Conservation (phyloP, 306 rosid species). For the Vigna angularis region DNA sequence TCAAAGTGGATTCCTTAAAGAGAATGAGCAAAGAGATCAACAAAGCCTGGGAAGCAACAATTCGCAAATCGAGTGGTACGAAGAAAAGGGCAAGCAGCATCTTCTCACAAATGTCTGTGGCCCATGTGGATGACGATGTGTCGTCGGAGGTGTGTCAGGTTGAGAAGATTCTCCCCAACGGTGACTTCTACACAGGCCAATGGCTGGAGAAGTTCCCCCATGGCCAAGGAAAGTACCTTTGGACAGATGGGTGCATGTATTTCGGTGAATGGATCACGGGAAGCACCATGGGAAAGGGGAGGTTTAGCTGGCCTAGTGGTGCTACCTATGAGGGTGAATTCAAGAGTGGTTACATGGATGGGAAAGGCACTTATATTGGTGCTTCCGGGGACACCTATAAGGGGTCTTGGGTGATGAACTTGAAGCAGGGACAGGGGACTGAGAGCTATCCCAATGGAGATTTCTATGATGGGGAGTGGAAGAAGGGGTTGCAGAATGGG, state of each 20-base stretch:
- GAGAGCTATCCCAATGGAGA: constrained; percentile 82
- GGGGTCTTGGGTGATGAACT: constrained; percentile 85
- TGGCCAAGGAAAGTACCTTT: constrained; percentile 80
- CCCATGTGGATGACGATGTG: constrained; percentile 82
- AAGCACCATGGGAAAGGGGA: constrained; percentile 69
- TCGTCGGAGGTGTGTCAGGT: constrained; percentile 54
- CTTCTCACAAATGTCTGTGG: constrained; percentile 80
- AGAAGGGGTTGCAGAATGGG: constrained; percentile 76
- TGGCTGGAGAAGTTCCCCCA: constrained; percentile 69
- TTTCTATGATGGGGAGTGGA: constrained; percentile 93
- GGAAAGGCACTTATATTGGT: constrained; percentile 79
- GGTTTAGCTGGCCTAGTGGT: constrained; percentile 94
- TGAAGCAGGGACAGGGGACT: constrained; percentile 77
- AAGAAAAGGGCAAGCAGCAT: constrained; percentile 71
- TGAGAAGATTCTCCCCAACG: constrained; percentile 68
- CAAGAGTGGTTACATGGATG: constrained; percentile 77
- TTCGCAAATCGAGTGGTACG: constrained; percentile 64
- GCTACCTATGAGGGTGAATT: constrained; percentile 91
- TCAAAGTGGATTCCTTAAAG: constrained; percentile 46
- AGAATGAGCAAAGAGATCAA: constrained; percentile 79
- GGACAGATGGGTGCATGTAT: constrained; percentile 96
- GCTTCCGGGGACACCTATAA: constrained; percentile 74
- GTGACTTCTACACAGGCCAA: constrained; percentile 84
- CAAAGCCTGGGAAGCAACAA: constrained; percentile 71
- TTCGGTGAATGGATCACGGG: constrained; percentile 88